A percentile compares a stretch with the other conserved stretches of the same genome.
Conservation (phyloP, 179 eudicot species). For the Spergularia azorica region DNA sequence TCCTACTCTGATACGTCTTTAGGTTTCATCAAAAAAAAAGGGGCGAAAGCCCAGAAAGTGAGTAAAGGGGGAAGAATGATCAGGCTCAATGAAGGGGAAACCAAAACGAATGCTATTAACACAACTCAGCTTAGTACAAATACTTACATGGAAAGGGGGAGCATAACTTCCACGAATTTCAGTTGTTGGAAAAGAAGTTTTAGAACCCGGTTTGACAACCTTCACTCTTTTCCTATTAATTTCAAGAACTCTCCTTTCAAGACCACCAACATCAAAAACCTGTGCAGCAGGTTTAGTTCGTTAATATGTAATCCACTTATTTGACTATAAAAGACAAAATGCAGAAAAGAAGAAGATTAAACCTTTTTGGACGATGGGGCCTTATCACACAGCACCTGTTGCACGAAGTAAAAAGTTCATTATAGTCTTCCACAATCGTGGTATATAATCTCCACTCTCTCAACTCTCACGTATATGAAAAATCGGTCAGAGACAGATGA, state of each 20-base stretch:
- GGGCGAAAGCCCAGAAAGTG: background rate
- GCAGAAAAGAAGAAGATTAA: background rate
- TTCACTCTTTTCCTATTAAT: conserved; percentile 84
- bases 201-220: conserved; percentile 93
- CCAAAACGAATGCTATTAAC: no score
- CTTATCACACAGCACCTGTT: conserved; percentile 85
- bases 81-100: background rate
- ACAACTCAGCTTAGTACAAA: conserved; percentile 1
- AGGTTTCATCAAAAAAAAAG: background rate
- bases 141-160: conserved; percentile 95
- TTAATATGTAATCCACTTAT: conserved; percentile 10
- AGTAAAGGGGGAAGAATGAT: background rate
- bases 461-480: no score
- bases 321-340: background rate
- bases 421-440: conserved; percentile 8
- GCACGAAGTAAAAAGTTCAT: background rate
- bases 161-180: conserved; percentile 94
- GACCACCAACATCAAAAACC: conserved; percentile 67
- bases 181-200: conserved; percentile 87
- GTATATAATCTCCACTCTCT: background rate
- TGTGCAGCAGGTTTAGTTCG: conserved; percentile 27
- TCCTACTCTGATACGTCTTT: background rate
- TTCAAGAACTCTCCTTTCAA: conserved; percentile 92
- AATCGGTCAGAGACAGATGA: background rate
- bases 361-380: conserved; percentile 85